Conservation (phyloP, 2,329 filamentous ascomycete genomes). For the Massarina eburnea region DNA sequence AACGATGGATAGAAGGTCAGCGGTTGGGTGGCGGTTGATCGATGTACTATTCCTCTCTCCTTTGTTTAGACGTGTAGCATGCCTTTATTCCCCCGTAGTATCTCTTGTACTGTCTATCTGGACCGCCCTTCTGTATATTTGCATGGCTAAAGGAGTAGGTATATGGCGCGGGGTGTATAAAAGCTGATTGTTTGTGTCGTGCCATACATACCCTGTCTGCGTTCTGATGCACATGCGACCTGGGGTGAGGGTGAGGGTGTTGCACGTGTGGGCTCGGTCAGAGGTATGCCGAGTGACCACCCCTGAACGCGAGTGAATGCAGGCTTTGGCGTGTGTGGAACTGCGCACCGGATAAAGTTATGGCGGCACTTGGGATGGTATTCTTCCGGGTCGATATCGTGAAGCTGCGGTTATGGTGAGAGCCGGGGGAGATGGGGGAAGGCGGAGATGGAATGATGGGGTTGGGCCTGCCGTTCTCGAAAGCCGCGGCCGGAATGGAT, state of each 20-base stretch:
- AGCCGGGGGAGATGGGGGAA: not conserved
- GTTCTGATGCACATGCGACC: too few species aligned
- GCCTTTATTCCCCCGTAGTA: constrained; percentile 7
- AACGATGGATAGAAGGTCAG: not conserved
- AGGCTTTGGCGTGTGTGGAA: not conserved
- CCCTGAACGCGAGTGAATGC: not conserved
- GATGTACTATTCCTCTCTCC: constrained; percentile 9
- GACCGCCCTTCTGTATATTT: constrained; percentile 20
- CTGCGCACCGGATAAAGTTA: not conserved
- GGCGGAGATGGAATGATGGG: not conserved
- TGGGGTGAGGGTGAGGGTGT: not conserved
- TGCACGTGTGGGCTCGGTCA: not conserved
- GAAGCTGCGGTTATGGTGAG: too few species aligned
- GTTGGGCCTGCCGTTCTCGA: not conserved
- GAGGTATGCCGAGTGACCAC: not conserved
- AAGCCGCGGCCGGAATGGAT: constrained; percentile 21
- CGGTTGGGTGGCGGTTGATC: not conserved
- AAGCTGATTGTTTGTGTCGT: constrained; percentile 15
- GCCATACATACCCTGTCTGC: too few species aligned
- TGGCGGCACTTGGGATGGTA: not conserved
- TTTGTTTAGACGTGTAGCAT: constrained; percentile 6
- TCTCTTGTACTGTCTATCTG: not conserved
- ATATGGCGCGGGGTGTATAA: constrained; percentile 30
- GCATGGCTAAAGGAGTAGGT: constrained; percentile 32
- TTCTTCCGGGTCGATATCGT: not conserved